A percentile compares a stretch with the other conserved stretches of the same genome.
phyloP scores from a whole-genome alignment of 805 yeast species.

The Yarrowia sp. region DNA sequence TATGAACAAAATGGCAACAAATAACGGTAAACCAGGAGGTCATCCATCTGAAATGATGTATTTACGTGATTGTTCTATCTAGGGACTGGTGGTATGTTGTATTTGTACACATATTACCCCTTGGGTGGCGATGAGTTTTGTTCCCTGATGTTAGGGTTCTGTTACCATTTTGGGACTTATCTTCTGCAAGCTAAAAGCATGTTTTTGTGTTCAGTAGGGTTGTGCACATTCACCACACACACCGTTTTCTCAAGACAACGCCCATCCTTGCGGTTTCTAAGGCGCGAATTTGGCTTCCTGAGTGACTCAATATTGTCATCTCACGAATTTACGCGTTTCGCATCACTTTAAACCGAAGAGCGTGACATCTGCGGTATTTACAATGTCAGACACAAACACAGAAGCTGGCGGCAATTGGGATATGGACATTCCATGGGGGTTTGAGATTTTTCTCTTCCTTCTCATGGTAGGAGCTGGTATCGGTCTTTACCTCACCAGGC shows the following conservation, averaged over 20 bases:
- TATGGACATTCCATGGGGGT: constrained; percentile 31
- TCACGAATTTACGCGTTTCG: not conserved
- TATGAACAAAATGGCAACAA: too few species aligned
- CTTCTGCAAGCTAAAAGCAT: constrained; percentile 7
- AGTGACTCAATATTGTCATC: not conserved
- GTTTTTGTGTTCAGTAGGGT: constrained; percentile 9
- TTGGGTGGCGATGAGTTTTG: constrained; percentile 19
- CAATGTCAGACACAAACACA: constrained; percentile 17
- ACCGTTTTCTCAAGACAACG: not conserved
- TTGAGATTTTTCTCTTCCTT: constrained; percentile 14
- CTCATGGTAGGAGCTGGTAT: not conserved
- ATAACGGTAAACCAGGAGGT: too few species aligned
- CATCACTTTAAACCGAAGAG: not conserved
- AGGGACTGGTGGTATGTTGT: too few species aligned
- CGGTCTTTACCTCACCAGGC: constrained; percentile 12
- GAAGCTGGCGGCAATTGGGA: constrained; percentile 20
- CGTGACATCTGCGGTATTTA: constrained; percentile 4
- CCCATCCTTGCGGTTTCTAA: not conserved
- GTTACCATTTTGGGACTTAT: not conserved
- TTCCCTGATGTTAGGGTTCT: not conserved
- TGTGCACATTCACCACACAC: not conserved
- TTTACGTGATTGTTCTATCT: not conserved
- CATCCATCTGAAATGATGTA: not conserved
- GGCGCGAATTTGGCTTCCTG: not conserved
- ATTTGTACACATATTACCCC: too few species aligned